phyloP scores from a whole-genome alignment of 441 rosid genomes.

The Erodium moschatum region DNA sequence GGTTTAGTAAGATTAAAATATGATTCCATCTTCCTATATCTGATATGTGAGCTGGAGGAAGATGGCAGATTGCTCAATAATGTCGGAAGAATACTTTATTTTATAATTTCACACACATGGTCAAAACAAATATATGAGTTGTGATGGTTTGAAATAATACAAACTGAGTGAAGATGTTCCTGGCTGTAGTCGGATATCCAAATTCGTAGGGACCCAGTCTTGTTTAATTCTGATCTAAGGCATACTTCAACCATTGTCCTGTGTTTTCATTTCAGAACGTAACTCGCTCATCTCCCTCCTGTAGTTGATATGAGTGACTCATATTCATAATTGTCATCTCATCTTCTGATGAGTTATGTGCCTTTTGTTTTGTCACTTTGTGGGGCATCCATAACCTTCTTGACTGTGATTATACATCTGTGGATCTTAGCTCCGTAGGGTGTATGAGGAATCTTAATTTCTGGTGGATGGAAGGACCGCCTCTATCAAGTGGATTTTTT shows the following conservation, averaged over 20 bases:
- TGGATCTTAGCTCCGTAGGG: neutral
- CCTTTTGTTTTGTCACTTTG: neutral
- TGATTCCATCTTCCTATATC: neutral
- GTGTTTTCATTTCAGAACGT: neutral
- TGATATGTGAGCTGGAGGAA: neutral
- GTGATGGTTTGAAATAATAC: neutral
- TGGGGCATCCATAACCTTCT: neutral
- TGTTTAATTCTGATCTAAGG: neutral
- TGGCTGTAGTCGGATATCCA: neutral
- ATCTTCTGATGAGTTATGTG: neutral
- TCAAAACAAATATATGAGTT: neutral
- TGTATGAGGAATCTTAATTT: neutral
- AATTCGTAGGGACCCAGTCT: neutral
- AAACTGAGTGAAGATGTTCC: neutral
- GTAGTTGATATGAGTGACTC: neutral
- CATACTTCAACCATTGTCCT: neutral
- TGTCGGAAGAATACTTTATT: neutral
- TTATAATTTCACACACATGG: neutral
- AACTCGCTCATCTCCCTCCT: neutral
- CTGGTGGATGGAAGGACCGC: conserved; percentile 1
- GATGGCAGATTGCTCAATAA: conserved; percentile 2
- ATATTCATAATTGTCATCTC: neutral
- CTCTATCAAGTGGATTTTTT: neutral
- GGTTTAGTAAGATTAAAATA: neutral
- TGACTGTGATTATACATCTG: neutral